A percentile compares a stretch with the other conserved stretches of the same genome.
Evolutionary conservation across 495 filamentous ascomycete genomes (phyloP).

Genomic region (Trichoderma erinaceum): DNA sequence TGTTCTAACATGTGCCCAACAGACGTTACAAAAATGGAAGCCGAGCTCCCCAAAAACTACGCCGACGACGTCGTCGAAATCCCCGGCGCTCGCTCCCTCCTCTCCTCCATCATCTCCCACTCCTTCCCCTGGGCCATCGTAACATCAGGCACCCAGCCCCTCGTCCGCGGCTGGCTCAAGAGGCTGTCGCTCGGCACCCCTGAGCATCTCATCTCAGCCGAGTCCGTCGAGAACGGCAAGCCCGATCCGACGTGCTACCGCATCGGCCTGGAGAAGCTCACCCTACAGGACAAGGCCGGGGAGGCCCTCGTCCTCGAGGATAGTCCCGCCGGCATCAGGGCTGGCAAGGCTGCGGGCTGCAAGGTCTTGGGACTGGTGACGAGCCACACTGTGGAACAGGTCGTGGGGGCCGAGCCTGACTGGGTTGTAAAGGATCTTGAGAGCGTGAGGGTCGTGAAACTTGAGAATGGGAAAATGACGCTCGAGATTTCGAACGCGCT

Average conservation of each 20-base stretch:
- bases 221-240: conserved; percentile 82
- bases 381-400: conserved; percentile 67
- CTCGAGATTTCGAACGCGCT: conserved; percentile 45
- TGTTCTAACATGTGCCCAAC: conserved; percentile 14
- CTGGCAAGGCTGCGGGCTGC: conserved; percentile 86
- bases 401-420: conserved; percentile 70
- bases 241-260: conserved; percentile 81
- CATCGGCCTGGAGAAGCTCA: conserved; percentile 60
- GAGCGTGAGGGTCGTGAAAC: conserved; percentile 54
- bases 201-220: conserved; percentile 69
- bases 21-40: conserved; percentile 79
- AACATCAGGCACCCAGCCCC: conserved; percentile 75
- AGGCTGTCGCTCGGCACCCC: conserved; percentile 70
- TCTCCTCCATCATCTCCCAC: conserved; percentile 34
- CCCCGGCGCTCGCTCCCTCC: conserved; percentile 53
- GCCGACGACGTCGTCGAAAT: conserved; percentile 77
- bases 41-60: conserved; percentile 65
- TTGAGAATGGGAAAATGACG: conserved; percentile 41
- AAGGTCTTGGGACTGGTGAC: conserved; percentile 83
- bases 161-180: conserved; percentile 81
- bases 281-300: conserved; percentile 34
- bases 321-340: conserved; percentile 80
- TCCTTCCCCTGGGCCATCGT: conserved; percentile 82
- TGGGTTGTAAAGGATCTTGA: conserved; percentile 80
- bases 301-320: conserved; percentile 82